Conservation (phyloP, 129 eudicot species). For the Solidago caesia region DNA sequence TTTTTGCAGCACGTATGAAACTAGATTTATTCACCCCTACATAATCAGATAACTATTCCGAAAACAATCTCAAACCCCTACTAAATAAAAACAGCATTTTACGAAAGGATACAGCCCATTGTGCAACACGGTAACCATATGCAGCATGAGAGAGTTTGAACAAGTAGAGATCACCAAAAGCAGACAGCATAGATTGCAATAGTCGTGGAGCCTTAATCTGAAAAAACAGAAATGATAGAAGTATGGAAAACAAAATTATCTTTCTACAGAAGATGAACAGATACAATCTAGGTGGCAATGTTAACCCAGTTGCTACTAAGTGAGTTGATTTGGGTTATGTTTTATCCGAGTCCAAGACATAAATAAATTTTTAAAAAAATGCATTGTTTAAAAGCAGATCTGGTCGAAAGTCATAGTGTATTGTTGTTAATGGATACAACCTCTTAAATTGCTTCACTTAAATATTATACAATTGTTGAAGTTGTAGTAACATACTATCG, state of each 20-base stretch:
- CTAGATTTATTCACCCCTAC: too few relatives aligned
- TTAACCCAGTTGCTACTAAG: background rate
- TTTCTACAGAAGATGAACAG: slow-evolving; percentile 9
- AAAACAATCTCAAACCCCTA: too few relatives aligned
- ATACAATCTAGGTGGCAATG: background rate
- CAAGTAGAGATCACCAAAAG: slow-evolving; percentile 89
- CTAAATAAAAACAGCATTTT: slow-evolving; percentile 11
- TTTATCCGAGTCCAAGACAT: background rate
- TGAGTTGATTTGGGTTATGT: background rate
- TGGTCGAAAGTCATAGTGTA: background rate
- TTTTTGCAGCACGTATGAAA: too few relatives aligned
- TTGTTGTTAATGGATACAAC: background rate
- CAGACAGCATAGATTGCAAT: slow-evolving; percentile 73
- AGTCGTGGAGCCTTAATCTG: slow-evolving; percentile 83
- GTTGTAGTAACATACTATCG: background rate
- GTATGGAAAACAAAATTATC: slow-evolving; percentile 6
- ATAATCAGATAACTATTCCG: too few relatives aligned
- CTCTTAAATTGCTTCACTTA: background rate
- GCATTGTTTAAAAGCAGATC: background rate
- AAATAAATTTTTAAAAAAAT: background rate
- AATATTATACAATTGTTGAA: too few relatives aligned
- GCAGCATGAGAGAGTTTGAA: slow-evolving; percentile 62
- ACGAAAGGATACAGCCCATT: slow-evolving; percentile 84
- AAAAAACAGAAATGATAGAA: background rate
- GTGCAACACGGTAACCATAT: slow-evolving; percentile 64